A percentile compares a stretch with the other conserved stretches of the same genome.
Conservation (phyloP, 2,329 filamentous ascomycete genomes). For the Cladosporium sp. region DNA sequence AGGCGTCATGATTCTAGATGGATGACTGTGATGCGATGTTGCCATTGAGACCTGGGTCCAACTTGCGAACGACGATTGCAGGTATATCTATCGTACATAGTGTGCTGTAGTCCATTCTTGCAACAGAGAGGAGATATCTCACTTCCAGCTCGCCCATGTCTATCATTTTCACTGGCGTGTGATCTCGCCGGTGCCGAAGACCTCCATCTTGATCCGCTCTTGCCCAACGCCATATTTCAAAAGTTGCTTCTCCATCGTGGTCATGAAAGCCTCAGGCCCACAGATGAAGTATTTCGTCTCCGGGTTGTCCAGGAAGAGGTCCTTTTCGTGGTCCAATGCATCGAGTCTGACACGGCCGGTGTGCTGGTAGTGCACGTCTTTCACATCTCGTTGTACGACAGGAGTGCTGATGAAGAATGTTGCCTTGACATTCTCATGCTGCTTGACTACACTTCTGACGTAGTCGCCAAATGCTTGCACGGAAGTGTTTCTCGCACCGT, state of each 20-base stretch:
- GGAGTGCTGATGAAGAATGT: slow-evolving; percentile 58
- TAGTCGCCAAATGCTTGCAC: slow-evolving; percentile 54
- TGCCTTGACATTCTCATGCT: slow-evolving; percentile 46
- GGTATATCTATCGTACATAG: not conserved
- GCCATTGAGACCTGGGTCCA: no score
- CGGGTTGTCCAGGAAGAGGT: slow-evolving; percentile 53
- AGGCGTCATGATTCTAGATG: no score
- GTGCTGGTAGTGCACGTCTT: slow-evolving; percentile 57
- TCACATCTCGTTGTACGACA: slow-evolving; percentile 38
- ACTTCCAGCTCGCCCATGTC: not conserved
- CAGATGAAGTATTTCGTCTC: slow-evolving; percentile 67
- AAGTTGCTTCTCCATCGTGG: slow-evolving; percentile 52
- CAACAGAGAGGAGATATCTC: not conserved
- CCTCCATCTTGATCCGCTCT: slow-evolving; percentile 21
- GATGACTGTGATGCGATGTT: no score
- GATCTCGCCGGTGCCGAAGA: slow-evolving; percentile 20
- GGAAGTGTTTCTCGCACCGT: slow-evolving; percentile 51
- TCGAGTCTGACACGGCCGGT: slow-evolving; percentile 57
- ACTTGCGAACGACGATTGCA: not conserved
- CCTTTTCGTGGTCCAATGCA: slow-evolving; percentile 47
- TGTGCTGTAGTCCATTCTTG: not conserved
- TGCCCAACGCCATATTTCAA: slow-evolving; percentile 51
- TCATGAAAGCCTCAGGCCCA: slow-evolving; percentile 68
- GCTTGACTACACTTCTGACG: slow-evolving; percentile 41
- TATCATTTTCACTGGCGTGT: not conserved